Conservation (phyloP, 345 rosid genomes). For the Citrus trifoliata region DNA sequence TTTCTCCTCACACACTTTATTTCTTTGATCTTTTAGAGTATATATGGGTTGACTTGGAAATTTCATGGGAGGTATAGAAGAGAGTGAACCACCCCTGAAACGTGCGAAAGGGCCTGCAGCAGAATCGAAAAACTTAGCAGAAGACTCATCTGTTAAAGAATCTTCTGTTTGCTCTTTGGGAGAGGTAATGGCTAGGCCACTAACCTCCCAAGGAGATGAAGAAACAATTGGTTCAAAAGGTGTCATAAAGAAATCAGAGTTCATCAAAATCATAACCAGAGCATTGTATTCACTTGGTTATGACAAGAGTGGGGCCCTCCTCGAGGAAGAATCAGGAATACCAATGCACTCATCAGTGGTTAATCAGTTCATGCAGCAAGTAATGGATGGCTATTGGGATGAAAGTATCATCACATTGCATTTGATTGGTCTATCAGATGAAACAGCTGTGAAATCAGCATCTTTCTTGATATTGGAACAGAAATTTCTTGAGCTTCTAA, state of each 20-base stretch:
- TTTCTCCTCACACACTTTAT: background rate
- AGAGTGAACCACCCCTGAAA: slow-evolving; percentile 68
- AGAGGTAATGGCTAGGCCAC: slow-evolving; percentile 66
- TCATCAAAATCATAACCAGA: slow-evolving; percentile 52
- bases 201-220: slow-evolving; percentile 59
- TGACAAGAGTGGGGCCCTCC: slow-evolving; percentile 52
- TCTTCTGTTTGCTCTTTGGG: slow-evolving; percentile 46
- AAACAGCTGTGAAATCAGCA: slow-evolving; percentile 48
- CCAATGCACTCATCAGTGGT: slow-evolving; percentile 46
- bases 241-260: slow-evolving; percentile 56
- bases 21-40: slow-evolving; percentile 13
- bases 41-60: slow-evolving; percentile 56
- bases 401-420: slow-evolving; percentile 53
- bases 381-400: slow-evolving; percentile 63
- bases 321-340: slow-evolving; percentile 74
- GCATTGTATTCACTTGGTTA: slow-evolving; percentile 75
- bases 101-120: slow-evolving; percentile 43
- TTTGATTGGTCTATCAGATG: slow-evolving; percentile 50
- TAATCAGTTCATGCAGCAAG: slow-evolving; percentile 49
- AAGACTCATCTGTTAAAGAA: slow-evolving; percentile 32
- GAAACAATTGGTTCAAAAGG: slow-evolving; percentile 58
- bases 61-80: slow-evolving; percentile 79
- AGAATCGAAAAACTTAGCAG: slow-evolving; percentile 38
- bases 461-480: slow-evolving; percentile 64
- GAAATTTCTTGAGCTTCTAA: slow-evolving; percentile 57